Evolutionary conservation across 805 yeast species (phyloP), one percentile per base, ranked within the genome.

Genomic region (Wickerhamiella spandovensis): DNA sequence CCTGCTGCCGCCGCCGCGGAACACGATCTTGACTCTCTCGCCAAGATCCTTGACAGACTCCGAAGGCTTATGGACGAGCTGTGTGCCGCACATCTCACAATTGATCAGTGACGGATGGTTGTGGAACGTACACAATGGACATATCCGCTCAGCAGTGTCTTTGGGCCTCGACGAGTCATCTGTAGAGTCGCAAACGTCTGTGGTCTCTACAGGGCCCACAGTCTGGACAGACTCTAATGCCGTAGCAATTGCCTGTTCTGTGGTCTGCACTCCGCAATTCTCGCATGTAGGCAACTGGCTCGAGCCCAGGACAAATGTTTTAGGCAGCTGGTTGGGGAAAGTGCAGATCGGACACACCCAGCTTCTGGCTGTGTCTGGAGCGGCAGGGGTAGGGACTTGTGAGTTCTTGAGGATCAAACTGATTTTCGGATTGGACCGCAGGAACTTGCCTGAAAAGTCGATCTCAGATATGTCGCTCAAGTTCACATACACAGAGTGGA

Each of bases 301-400:
- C 0, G 54, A 47, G 13, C 58, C 63, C 28, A 53, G 62, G 41
- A 63, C 62, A 20, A 64, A 61, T 13, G 63, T 63, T 8, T 62
- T 56, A 7, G 64, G 61, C 2, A 75, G 56, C 10, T 62, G 64
- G 59, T 87, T 86, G 23, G 80, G 71, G 61, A 72, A 84, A n/a
- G 78, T 77, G 64, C 98, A 90, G 2, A 92, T 89, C n/a, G 83
- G 82, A 63, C 98, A 90, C 1, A 75, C 73, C 98, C 98, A 90
- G 28, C 72, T 68, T 17, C 62, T 53, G 13, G 48, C 45, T 47
- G 45, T 39, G 23, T 18, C 43, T 17, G 18, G 48, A 8, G 49
- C 49, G 9, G 38, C 18, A 17, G 44, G 25, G 15, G 30, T 37
- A 12, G 43, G 42, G 48, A 38, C 20, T 2, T 54, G 20, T 25